Base-by-base conservation (phyloP, 1,284 basidiomycete genomes). In the Cryptococcus wingfieldii region DNA sequence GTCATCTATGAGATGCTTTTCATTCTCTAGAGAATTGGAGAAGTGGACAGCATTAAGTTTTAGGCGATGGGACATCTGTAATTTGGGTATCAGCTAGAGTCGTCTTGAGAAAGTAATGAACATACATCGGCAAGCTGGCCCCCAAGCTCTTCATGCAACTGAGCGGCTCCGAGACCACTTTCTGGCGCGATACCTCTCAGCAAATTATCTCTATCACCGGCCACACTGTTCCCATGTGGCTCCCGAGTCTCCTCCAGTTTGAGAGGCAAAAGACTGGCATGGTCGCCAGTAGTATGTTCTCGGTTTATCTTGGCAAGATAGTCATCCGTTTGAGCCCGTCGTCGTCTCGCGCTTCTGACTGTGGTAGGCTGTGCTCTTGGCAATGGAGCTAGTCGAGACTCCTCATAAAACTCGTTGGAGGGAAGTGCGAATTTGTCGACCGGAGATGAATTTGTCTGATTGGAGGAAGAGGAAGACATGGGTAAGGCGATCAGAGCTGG, bases 21-120 rank as follows among this genome's bases (percentile, higher is more conserved):
- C 77, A 23, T 72, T 71, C 45, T 78, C 75, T 19, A 78, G 62
- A 13, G 74, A 72, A 25, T 65, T 69, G 4, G 75, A 64, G 47
- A 78, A 77, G 58, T 78, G 76, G 1, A 77, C 54, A 2, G 76
- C 76, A 50, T 77, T 77, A 43, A 76, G 58, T 49, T 76, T 76
- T 25, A 78, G 67, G 38, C 69, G 70, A 53, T 74, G 71, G 4
- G 76, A 77, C 77, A 78, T 78, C 77, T 78, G 51, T 47, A 18
- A 23, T 7, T 1, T 4, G 27, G 6, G 16, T 3, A 52, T 64
- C 53, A 57, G 56, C 49, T 41, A 38, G 37, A 7, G n/a, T 14
- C 13, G 27, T 9, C 12, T 5, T 16, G 4, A 9, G 19, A 23
- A 41, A 8, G 5, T 3, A 7, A 10, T 34, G 31, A 8, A 66